A percentile compares a stretch with the other conserved stretches of the same genome.
These are phyloP conservation scores for Apophysomyces elegans DNA, from an alignment of 371 early-diverging fungal species.

Conservation along the genomic window DNA sequence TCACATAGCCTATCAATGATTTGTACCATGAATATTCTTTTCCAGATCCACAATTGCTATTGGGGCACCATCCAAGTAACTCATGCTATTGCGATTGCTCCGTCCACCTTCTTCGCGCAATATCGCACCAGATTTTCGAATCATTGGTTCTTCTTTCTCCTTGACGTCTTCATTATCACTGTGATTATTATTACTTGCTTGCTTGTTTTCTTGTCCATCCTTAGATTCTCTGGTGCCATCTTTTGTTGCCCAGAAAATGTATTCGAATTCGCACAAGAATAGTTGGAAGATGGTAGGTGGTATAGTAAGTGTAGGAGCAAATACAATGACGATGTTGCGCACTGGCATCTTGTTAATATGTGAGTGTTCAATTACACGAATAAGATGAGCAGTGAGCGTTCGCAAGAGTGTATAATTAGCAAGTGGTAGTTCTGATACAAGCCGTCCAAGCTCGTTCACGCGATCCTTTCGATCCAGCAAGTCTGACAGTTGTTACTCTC, in stretches of 20 bases:
- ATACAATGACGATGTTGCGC: constrained; percentile 94
- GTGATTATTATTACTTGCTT: neutral
- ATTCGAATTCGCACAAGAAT: constrained; percentile 86
- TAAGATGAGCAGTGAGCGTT: constrained; percentile 84
- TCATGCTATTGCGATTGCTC: constrained; percentile 56
- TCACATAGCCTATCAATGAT: too few species aligned
- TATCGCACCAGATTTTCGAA: neutral
- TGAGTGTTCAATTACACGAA: constrained; percentile 83
- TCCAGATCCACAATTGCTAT: constrained; percentile 55
- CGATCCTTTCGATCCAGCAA: constrained; percentile 73
- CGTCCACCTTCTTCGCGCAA: constrained; percentile 39
- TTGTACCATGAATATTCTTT: constrained; percentile 38
- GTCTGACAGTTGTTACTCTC: constrained; percentile 44
- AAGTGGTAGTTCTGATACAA: constrained; percentile 80
- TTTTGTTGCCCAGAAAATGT: constrained; percentile 75
- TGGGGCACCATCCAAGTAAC: constrained; percentile 55
- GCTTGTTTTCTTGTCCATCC: neutral
- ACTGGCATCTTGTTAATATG: constrained; percentile 94
- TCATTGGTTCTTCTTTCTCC: too few species aligned
- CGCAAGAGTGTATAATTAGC: constrained; percentile 91
- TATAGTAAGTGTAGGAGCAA: constrained; percentile 91
- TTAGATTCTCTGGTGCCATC: constrained; percentile 1
- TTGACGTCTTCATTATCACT: too few species aligned
- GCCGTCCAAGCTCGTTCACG: constrained; percentile 76
- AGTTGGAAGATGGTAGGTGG: constrained; percentile 88